phyloP scores from a whole-genome alignment of 2,329 filamentous ascomycete genomes.

The Talaromyces sp. region DNA sequence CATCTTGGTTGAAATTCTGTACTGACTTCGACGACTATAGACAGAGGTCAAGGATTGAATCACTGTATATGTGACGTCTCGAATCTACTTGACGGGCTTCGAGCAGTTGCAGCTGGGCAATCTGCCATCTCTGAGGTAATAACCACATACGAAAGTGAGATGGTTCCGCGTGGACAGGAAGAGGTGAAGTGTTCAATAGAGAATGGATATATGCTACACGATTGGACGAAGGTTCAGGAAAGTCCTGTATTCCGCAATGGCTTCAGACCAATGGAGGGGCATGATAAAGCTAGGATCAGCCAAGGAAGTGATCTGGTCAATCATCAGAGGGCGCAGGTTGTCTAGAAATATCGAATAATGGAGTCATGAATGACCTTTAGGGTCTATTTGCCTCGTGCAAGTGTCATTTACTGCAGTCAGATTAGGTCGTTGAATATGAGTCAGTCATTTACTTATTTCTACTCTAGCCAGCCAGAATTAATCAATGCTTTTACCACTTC shows the following conservation, averaged over 20 bases:
- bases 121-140: background rate
- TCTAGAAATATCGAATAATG: background rate
- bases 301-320: background rate
- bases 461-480: too few species aligned
- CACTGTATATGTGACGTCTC: conserved; percentile 18
- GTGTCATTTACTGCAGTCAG: background rate
- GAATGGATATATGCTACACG: background rate
- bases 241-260: background rate
- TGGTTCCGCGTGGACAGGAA: background rate
- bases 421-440: background rate
- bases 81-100: background rate
- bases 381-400: background rate
- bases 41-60: conserved; percentile 25
- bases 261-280: background rate
- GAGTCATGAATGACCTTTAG: background rate
- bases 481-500: too few species aligned
- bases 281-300: background rate
- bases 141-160: background rate
- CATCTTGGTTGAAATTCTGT: background rate
- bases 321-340: background rate
- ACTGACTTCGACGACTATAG: conserved; percentile 5
- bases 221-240: background rate
- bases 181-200: background rate
- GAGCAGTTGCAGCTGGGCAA: background rate
- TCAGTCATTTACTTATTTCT: too few species aligned